Evolutionary conservation across 1,139 yeast species (phyloP), one percentile per base, ranked within the genome.

Genomic region (Taphrina wiesneri): DNA sequence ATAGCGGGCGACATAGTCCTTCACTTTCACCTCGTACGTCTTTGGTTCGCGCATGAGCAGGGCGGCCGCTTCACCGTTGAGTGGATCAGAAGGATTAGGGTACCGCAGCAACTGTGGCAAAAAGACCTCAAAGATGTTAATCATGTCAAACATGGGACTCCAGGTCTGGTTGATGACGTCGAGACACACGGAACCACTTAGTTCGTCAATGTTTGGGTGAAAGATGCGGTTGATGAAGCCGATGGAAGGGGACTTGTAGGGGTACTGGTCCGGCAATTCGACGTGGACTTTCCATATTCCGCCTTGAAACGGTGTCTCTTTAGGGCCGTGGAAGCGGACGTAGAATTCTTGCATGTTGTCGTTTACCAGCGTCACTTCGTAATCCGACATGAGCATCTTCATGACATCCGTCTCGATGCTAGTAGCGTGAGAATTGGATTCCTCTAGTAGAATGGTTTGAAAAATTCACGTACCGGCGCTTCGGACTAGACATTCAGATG

Each of bases 121-220:
- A 78, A 93, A 93, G 74, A 91, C 88, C 74, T 93, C 98, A 75
- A 93, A 91, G 46, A 93, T 90, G 75, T 93, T 93, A 71, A 87
- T 81, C 72, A 92, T 82, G 65, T 75, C 98, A 80, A 91, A 93
- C 92, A 93, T 89, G 1, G 99, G 99, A 53, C 96, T 88, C 99
- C 99, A 93, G 0, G 98, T 91, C 74, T 93, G 97, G 76, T 93
- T 93, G 71, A 93, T 92, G 41, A 93, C 99, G 75, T 93, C 99
- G 68, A 93, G 84, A 77, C 99, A 93, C 15, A 93, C 97, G 0
- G 96, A 86, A 0, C 99, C 99, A 2, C 96, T 87, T 69, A 71
- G 63, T 54, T 72, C 74, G 73, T 90, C 96, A 68, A 90, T 89
- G 74, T 93, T 93, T 5, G 99, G 99, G 75, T 93, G 99, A 76